phyloP scores from a whole-genome alignment of 192 early-diverging fungal genomes.

The Coemansia sp. region DNA sequence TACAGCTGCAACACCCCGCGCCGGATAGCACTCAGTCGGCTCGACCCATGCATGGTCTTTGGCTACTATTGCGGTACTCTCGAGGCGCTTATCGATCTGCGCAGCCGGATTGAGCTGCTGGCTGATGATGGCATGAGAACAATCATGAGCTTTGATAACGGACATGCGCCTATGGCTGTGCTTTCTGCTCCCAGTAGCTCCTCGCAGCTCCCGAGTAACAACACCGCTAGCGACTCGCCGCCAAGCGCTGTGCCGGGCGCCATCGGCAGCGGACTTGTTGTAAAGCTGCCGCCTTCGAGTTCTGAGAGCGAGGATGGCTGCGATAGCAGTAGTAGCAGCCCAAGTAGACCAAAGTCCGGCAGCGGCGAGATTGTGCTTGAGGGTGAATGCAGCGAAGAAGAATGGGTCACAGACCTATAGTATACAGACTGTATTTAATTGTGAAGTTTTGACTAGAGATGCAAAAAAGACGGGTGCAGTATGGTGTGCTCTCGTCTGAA shows the following conservation, averaged over 20 bases:
- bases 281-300: conserved; percentile 7
- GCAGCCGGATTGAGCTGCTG: conserved; percentile 37
- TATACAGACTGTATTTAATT: not conserved
- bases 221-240: not conserved
- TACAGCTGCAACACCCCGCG: conserved; percentile 79
- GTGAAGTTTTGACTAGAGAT: not conserved
- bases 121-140: conserved; percentile 37
- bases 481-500: no score
- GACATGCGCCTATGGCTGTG: conserved; percentile 17
- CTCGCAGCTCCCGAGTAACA: not conserved
- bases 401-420: conserved; percentile 42
- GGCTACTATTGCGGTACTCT: conserved; percentile 66
- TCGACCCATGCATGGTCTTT: conserved; percentile 93
- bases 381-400: conserved; percentile 28
- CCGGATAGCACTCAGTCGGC: conserved; percentile 65
- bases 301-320: conserved; percentile 6
- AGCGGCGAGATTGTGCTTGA: conserved; percentile 26
- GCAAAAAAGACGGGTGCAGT: not conserved
- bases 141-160: conserved; percentile 40
- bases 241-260: no score
- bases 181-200: not conserved
- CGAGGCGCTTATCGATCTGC: conserved; percentile 34
- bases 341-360: conserved; percentile 3
- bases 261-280: not conserved
- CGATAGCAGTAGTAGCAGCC: not conserved